These are phyloP conservation scores for Saururus chinensis DNA, from an alignment of 164 flowering plant species.

Conservation along the genomic window DNA sequence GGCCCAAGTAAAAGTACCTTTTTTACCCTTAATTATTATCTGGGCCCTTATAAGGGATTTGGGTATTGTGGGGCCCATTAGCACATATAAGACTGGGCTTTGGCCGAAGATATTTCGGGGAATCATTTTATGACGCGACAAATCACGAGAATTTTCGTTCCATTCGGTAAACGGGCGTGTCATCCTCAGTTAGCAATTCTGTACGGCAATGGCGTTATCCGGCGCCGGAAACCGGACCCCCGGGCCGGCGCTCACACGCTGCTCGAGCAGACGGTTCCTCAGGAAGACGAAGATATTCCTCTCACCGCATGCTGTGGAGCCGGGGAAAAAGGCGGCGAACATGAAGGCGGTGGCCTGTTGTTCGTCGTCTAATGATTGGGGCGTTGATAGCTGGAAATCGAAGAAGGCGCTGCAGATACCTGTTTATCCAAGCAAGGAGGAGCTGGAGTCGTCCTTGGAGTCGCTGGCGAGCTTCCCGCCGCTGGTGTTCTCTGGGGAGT, in stretches of 20 bases:
- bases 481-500: conserved; percentile 42
- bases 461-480: conserved; percentile 30
- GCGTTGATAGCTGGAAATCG: conserved; percentile 17
- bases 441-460: conserved; percentile 21
- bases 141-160: too few species aligned
- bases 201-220: not conserved
- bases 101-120: too few species aligned
- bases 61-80: too few species aligned
- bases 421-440: conserved; percentile 18
- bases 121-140: too few species aligned
- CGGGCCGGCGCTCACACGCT: conserved; percentile 5
- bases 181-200: too few species aligned
- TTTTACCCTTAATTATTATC: too few species aligned
- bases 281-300: not conserved
- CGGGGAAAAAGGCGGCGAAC: conserved; percentile 1
- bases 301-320: conserved; percentile 6
- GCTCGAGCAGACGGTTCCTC: not conserved
- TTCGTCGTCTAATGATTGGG: conserved; percentile 13
- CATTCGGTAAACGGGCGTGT: too few species aligned
- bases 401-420: conserved; percentile 21
- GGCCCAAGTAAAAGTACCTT: too few species aligned
- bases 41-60: too few species aligned
- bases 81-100: too few species aligned
- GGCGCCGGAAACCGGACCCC: conserved; percentile 7
- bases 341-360: conserved; percentile 1